A percentile compares a stretch with the other conserved stretches of the same genome.
Evolutionary conservation across 371 early-diverging fungal genomes (phyloP).

Genomic region (Chytridiales sp.): DNA sequence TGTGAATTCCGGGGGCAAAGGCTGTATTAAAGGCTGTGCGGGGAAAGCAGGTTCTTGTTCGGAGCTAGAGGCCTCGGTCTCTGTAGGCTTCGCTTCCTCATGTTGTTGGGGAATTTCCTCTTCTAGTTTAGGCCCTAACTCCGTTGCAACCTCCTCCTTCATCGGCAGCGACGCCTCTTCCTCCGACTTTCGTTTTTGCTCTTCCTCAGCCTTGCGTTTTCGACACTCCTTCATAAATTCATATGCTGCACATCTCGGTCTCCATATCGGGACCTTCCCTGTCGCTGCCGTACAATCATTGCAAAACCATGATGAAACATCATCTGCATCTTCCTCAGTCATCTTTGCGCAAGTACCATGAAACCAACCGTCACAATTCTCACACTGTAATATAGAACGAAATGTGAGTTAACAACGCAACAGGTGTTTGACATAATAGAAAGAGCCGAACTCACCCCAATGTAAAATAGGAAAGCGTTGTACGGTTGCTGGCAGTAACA

Average conservation of each 20-base stretch:
- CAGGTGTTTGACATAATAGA: neutral
- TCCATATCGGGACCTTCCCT: slow-evolving; percentile 22
- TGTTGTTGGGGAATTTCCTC: slow-evolving; percentile 1
- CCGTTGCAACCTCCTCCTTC: neutral
- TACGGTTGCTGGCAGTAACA: slow-evolving; percentile 36
- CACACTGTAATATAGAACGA: slow-evolving; percentile 23
- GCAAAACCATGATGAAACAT: slow-evolving; percentile 40
- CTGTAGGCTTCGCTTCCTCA: slow-evolving; percentile 1
- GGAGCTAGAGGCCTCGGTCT: slow-evolving; percentile 2
- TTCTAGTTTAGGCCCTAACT: no score
- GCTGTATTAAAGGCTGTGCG: neutral
- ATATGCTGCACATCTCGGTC: slow-evolving; percentile 18
- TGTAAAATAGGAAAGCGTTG: slow-evolving; percentile 33
- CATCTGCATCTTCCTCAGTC: slow-evolving; percentile 28
- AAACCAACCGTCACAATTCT: slow-evolving; percentile 46
- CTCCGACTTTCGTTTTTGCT: slow-evolving; percentile 8
- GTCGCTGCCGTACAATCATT: slow-evolving; percentile 22
- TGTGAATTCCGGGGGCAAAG: slow-evolving; percentile 2
- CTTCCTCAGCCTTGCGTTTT: neutral
- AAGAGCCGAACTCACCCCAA: slow-evolving; percentile 18
- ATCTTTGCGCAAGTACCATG: slow-evolving; percentile 36
- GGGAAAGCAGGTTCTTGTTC: slow-evolving; percentile 1
- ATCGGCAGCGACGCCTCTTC: slow-evolving; percentile 7
- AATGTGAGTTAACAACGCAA: neutral
- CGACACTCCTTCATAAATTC: slow-evolving; percentile 1